Conservation (phyloP, 768 basidiomycete species). For the Fibroporia radiculosa region DNA sequence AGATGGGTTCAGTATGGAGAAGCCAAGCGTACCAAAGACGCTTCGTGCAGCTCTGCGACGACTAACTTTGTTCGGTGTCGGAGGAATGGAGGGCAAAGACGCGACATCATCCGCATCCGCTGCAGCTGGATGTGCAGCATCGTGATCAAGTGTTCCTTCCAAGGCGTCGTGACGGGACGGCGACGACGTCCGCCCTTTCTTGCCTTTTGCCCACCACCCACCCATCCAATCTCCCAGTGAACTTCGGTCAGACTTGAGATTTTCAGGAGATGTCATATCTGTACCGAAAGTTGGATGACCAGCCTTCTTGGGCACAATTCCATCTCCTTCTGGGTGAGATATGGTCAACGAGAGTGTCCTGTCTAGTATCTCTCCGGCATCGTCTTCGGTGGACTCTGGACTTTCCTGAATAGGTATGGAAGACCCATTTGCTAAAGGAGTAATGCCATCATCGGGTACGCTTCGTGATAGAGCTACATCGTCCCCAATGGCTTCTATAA, state of each 20-base stretch:
- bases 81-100: conserved; percentile 9
- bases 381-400: neutral
- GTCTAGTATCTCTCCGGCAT: neutral
- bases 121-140: neutral
- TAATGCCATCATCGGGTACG: neutral
- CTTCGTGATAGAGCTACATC: conserved; percentile 32
- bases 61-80: conserved; percentile 4
- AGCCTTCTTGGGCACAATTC: no score
- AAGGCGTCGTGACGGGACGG: neutral
- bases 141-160: neutral
- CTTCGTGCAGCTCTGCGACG: conserved; percentile 40
- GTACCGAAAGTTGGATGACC: neutral
- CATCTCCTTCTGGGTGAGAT: neutral
- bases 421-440: neutral
- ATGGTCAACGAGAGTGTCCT: neutral
- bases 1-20: conserved; percentile 54
- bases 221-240: conserved; percentile 71
- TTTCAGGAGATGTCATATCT: conserved; percentile 3
- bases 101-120: conserved; percentile 6
- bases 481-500: conserved; percentile 43
- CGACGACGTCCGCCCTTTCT: conserved; percentile 7
- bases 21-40: conserved; percentile 66
- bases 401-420: neutral
- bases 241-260: conserved; percentile 25
- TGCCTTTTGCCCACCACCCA: conserved; percentile 59